Evolutionary conservation across 306 rosid genomes (phyloP).

Genomic region (Ormosia emarginata): DNA sequence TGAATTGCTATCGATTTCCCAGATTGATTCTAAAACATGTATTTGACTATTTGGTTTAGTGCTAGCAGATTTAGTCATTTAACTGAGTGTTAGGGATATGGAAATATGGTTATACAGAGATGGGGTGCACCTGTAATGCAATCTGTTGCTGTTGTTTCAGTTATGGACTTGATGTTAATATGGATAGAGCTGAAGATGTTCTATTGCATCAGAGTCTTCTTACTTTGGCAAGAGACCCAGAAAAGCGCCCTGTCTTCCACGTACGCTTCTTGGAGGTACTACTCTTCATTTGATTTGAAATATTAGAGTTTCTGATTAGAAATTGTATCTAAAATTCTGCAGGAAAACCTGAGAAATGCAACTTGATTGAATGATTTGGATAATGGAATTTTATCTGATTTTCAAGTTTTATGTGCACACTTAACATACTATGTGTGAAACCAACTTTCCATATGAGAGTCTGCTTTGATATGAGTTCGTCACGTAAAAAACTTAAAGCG

Average conservation of each 20-base stretch:
- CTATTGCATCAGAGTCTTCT: constrained; percentile 83
- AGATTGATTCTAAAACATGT: neutral
- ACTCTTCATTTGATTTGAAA: constrained; percentile 9
- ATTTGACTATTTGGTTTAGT: neutral
- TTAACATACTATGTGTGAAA: neutral
- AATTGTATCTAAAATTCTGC: neutral
- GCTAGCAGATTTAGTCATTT: neutral
- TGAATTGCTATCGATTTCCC: neutral
- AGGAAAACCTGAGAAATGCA: neutral
- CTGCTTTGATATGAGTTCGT: neutral
- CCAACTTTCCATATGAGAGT: neutral
- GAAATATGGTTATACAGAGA: neutral
- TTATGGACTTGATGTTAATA: constrained; percentile 92
- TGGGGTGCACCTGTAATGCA: constrained; percentile 20
- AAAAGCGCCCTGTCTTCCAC: constrained; percentile 84
- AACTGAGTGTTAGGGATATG: neutral
- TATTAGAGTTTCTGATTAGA: neutral
- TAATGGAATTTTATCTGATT: neutral
- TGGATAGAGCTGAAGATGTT: constrained; percentile 95
- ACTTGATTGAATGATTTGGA: neutral
- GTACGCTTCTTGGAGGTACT: constrained; percentile 90
- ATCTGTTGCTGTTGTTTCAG: constrained; percentile 46
- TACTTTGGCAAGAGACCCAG: constrained; percentile 80
- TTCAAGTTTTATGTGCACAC: neutral
- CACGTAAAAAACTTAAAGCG: neutral